Evolutionary conservation across 2,329 filamentous ascomycete species (phyloP).

Genomic region (Coniochaeta sp.): DNA sequence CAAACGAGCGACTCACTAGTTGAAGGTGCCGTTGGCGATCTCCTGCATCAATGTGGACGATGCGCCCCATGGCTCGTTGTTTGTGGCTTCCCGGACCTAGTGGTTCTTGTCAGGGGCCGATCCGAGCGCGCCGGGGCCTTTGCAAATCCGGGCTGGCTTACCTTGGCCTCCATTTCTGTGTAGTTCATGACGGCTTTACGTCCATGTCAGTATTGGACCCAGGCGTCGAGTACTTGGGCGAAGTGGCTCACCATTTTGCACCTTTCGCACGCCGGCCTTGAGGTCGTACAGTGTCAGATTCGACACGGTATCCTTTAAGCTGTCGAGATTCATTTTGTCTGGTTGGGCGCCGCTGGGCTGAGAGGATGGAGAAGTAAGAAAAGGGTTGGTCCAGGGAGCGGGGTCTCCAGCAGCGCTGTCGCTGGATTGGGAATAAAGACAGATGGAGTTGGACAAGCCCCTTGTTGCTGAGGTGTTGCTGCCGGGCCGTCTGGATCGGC

Average conservation of each 20-base stretch:
- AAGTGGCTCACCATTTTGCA: slow-evolving; percentile 78
- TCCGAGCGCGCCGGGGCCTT: slow-evolving; percentile 8
- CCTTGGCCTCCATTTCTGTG: slow-evolving; percentile 81
- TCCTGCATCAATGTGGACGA: slow-evolving; percentile 88
- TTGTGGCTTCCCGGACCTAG: slow-evolving; percentile 93
- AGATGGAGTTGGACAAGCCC: slow-evolving; percentile 1
- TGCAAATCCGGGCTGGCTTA: slow-evolving; percentile 16
- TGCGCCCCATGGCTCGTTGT: slow-evolving; percentile 96
- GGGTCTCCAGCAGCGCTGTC: not conserved
- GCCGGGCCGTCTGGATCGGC: too few relatives aligned
- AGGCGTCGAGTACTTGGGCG: not conserved
- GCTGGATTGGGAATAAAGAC: not conserved
- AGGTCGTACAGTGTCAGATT: slow-evolving; percentile 92
- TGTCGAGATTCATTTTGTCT: slow-evolving; percentile 73
- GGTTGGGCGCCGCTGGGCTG: not conserved
- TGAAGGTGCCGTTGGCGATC: slow-evolving; percentile 95
- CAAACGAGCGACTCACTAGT: slow-evolving; percentile 66
- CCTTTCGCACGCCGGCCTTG: slow-evolving; percentile 90
- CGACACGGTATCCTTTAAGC: slow-evolving; percentile 77
- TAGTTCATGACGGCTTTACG: slow-evolving; percentile 88
- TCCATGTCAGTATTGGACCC: slow-evolving; percentile 18
- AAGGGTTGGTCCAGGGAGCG: too few relatives aligned
- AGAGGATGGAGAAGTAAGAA: too few relatives aligned
- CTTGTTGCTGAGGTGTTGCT: too few relatives aligned
- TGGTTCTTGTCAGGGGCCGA: slow-evolving; percentile 7